Evolutionary conservation across 2,329 filamentous ascomycete genomes (phyloP).

Genomic region (Paraphoma chrysanthemicola): DNA sequence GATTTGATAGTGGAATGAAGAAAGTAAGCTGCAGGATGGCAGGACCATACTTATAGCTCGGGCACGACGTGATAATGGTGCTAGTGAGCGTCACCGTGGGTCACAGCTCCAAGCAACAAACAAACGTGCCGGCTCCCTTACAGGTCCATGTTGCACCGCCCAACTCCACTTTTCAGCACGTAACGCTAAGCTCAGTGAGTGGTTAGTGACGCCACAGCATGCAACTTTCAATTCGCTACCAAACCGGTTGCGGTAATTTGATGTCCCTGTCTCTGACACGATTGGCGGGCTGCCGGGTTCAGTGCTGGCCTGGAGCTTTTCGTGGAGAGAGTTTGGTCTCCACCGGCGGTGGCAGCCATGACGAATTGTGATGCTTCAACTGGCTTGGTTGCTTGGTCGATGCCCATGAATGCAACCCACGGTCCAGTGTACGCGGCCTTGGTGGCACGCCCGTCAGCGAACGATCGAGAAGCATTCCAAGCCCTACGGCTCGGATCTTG

Average conservation of each 20-base stretch:
- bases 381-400: constrained; percentile 23
- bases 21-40: constrained; percentile 14
- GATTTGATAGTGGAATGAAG: constrained; percentile 16
- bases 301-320: constrained; percentile 20
- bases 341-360: constrained; percentile 16
- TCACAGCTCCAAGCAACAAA: constrained; percentile 29
- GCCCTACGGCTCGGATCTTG: constrained; percentile 5
- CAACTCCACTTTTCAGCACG: constrained; percentile 26
- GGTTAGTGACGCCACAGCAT: constrained; percentile 31
- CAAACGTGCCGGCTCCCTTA: constrained; percentile 24
- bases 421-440: constrained; percentile 17
- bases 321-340: constrained; percentile 15
- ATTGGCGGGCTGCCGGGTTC: constrained; percentile 29
- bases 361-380: constrained; percentile 24
- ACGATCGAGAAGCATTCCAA: constrained; percentile 15
- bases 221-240: constrained; percentile 6
- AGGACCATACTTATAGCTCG: constrained; percentile 23
- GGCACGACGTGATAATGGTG: constrained; percentile 15
- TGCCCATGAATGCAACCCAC: constrained; percentile 16
- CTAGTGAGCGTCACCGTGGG: constrained; percentile 19
- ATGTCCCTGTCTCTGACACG: constrained; percentile 1
- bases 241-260: constrained; percentile 22
- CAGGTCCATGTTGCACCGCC: constrained; percentile 28
- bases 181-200: constrained; percentile 23
- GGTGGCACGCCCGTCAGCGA: constrained; percentile 12